Base-by-base conservation (phyloP, 345 rosid species). In the Stellera chamaejasme region DNA sequence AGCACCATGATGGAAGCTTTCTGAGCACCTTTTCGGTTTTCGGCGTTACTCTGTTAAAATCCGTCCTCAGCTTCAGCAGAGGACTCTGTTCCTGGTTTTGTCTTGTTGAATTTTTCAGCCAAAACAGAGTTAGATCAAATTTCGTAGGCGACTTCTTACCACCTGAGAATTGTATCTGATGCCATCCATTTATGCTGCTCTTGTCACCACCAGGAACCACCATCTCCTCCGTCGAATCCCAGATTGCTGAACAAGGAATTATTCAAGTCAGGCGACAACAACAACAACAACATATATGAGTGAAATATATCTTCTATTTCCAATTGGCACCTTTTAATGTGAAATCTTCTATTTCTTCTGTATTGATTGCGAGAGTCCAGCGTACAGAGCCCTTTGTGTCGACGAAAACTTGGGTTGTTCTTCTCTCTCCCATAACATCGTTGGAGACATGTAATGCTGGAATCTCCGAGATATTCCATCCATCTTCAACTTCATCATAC, bases 321-420 rank as follows among this genome's bases (percentile, higher is more conserved):
- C 39, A 32, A 32, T 19, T 25, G 58, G 14, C 76, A 78, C 89
- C 87, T 79, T 74, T 73, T 36, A 92, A 58, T 42, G 66, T 71
- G 66, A 86, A 89, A 73, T 93, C 94, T 75, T 82, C 76, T 63
- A 93, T 65, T 72, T 81, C 81, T 49, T 79, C 59, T 13, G 82
- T 72, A 72, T 93, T 88, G 70, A 89, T 77, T 3, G 87, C 94
- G 44, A 89, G 96, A 65, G 75, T 63, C 97, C 99, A 88, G n/a
- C 99, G 90, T 2, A 54, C 58, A 5, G 99, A 86, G 47, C 77
- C 70, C 77, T 78, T 81, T 41, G 89, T 71, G 67, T 84, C 83
- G 50, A 93, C 66, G 2, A 73, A 75, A 64, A 93, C 78, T 27
- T 54, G 56, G 16, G 80, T 71, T 26, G 71, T 70, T 66, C 85